Conservation (phyloP, 495 filamentous ascomycete species). For the Daldinia caldariorum region DNA sequence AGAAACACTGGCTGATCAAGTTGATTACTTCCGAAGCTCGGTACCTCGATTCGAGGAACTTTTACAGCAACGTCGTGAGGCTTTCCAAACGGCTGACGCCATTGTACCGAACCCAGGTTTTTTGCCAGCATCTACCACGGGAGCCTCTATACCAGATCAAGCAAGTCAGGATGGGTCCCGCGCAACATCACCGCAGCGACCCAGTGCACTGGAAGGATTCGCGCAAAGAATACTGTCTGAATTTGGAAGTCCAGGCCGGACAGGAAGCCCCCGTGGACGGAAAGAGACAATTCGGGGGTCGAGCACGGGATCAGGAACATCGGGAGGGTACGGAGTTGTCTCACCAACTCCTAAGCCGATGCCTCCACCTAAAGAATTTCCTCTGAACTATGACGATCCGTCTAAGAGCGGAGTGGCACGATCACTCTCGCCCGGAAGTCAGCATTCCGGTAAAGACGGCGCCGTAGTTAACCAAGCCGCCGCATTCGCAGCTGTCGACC, state of each 20-base stretch:
- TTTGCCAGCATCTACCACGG: conserved; percentile 34
- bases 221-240: conserved; percentile 67
- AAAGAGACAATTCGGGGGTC: conserved; percentile 50
- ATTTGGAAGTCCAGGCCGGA: conserved; percentile 60
- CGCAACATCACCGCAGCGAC: conserved; percentile 55
- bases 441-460: conserved; percentile 43
- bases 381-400: conserved; percentile 45
- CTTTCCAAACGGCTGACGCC: conserved; percentile 67
- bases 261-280: conserved; percentile 59
- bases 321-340: conserved; percentile 36
- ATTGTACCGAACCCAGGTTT: conserved; percentile 42
- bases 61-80: conserved; percentile 74
- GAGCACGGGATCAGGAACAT: conserved; percentile 37
- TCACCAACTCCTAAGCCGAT: conserved; percentile 49
- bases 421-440: conserved; percentile 53
- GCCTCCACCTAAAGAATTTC: conserved; percentile 47
- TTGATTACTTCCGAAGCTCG: conserved; percentile 71
- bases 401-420: conserved; percentile 41
- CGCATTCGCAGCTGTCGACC: conserved; percentile 63
- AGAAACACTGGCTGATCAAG: conserved; percentile 69
- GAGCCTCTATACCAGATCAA: conserved; percentile 45
- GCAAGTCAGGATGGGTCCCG: conserved; percentile 49
- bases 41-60: conserved; percentile 81
- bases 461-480: conserved; percentile 55
- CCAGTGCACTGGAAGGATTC: conserved; percentile 62